Base-by-base conservation (phyloP, 805 yeast genomes). In the Kuraishia floccosa region DNA sequence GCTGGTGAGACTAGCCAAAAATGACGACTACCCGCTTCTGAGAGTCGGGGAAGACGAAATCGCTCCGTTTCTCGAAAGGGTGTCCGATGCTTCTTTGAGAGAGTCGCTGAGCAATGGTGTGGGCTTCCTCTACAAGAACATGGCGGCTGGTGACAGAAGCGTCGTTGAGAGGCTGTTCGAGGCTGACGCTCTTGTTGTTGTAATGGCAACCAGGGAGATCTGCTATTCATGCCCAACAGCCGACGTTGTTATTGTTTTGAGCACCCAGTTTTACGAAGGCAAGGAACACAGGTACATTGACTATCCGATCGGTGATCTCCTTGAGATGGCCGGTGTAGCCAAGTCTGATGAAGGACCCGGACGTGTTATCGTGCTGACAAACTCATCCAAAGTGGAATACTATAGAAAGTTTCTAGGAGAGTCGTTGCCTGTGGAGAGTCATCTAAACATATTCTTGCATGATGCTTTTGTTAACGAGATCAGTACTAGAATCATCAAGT, bases 391-490 rank as follows among this genome's bases (percentile, higher is more conserved):
- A 41, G 55, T 69, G 17, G 68, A 63, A 1, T 87, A 80, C 46
- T 85, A 81, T 50, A 69, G 65, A 32, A 74, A 76, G 43, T 83
- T 87, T 47, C 46, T 91, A 31, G 63, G 58, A 11, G 84, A 80
- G 37, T 71, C 94, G 0, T 49, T 85, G 9, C 96, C 97, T 1
- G 59, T 85, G 17, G 98, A 93, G 50, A 84, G 96, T 53, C 71
- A 65, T 41, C 46, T 86, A 39, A 68, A 67, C 34, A 52, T 59
- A 12, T 54, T 56, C 33, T 40, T 86, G 10, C 76, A 70, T 36
- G 96, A 91, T 47, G 63, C 70, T 0, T 65, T 89, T 22, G 50
- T 82, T 25, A 68, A 72, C 27, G 97, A 84, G 42, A 76, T 86
- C n/a, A 69, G 81, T 23, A 68, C 75, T 5, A 60, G 71, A 2